Evolutionary conservation across 2,329 filamentous ascomycete species (phyloP), one percentile per base, ranked within the genome.

Genomic region (Teratosphaeria gauchensis): DNA sequence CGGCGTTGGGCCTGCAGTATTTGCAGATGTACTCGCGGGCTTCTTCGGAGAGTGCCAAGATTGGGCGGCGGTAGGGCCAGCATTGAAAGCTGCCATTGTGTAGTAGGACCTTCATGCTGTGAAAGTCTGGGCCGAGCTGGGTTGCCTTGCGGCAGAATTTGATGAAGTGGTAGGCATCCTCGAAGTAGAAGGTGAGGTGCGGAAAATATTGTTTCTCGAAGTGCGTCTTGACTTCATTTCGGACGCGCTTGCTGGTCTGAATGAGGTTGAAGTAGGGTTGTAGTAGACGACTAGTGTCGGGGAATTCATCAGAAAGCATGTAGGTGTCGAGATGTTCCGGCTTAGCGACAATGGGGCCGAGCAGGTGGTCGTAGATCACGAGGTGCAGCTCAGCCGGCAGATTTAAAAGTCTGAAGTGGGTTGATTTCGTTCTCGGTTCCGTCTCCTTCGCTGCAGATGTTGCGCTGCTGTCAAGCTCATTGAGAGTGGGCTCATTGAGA

Each of bases 301-400:
- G 55, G 35, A 38, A 56, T 51, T 56, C 55, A 16, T 19, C 48
- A 7, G 38, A 21, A 6, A 56, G 16, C 21, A 56, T 33, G 28
- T 16, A 56, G 42, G 38, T 56, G 38, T 56, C 55, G 38, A 51
- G 24, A n/a, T 56, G 55, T n/a, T 51, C 35, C 24, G 55, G 55
- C 28, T 24, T 38, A 11, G 19, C 11, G 16, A 51, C 21, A 16
- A 51, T 11, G 5, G 55, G 55, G 3, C 14, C 24, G 46, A 60
- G 56, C 16, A 60, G 21, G 8, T 31, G 7, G 31, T 56, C 56
- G 54, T 56, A 60, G 33, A 56, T 42, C 2, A 48, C 19, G 9
- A 60, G 59, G 24, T 56, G 56, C 28, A 60, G 24, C 53, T 60
- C 59, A 1, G 52, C 21, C 12, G 59, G 35, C 1, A 60, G 53